Percentiles rank a stretch among this genome's conserved stretches.
Evolutionary conservation across 768 basidiomycete species (phyloP).

Genomic region (Panus rudis): DNA sequence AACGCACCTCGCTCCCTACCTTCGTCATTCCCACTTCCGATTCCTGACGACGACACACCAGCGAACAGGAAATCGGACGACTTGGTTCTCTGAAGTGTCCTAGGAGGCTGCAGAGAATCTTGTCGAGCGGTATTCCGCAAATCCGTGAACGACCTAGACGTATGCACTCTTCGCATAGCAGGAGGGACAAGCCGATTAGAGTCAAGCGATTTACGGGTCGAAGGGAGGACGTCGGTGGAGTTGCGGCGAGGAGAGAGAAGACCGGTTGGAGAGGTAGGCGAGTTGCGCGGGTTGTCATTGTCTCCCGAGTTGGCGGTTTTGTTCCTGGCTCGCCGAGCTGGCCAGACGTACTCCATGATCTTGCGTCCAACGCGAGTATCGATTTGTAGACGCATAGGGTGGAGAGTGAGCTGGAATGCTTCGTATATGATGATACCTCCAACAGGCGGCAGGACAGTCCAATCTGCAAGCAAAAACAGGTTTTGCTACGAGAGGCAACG

Average conservation of each 20-base stretch:
- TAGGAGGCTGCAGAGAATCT: conserved; percentile 15
- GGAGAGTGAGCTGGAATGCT: conserved; percentile 70
- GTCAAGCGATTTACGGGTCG: conserved; percentile 16
- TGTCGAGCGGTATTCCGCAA: conserved; percentile 42
- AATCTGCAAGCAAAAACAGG: conserved; percentile 69
- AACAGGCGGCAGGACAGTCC: conserved; percentile 83
- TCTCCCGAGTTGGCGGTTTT: conserved; percentile 15
- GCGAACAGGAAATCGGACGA: conserved; percentile 33
- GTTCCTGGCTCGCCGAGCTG: conserved; percentile 43
- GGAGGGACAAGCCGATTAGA: conserved; percentile 29
- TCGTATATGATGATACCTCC: conserved; percentile 91
- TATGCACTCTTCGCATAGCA: conserved; percentile 43
- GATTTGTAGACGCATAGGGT: conserved; percentile 81
- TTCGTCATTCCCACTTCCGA: conserved; percentile 4
- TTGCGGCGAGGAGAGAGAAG: conserved; percentile 1
- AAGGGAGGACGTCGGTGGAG: not conserved
- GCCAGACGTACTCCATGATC: conserved; percentile 89
- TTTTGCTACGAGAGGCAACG: conserved; percentile 38
- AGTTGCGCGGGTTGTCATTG: conserved; percentile 12
- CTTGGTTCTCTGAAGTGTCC: conserved; percentile 29
- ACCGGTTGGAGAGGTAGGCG: conserved; percentile 10
- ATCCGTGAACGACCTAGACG: conserved; percentile 68
- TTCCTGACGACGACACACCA: conserved; percentile 7
- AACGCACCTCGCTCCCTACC: conserved; percentile 1
- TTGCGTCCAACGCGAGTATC: conserved; percentile 75